phyloP scores from a whole-genome alignment of 768 basidiomycete genomes.

The Podaxis pistillaris region DNA sequence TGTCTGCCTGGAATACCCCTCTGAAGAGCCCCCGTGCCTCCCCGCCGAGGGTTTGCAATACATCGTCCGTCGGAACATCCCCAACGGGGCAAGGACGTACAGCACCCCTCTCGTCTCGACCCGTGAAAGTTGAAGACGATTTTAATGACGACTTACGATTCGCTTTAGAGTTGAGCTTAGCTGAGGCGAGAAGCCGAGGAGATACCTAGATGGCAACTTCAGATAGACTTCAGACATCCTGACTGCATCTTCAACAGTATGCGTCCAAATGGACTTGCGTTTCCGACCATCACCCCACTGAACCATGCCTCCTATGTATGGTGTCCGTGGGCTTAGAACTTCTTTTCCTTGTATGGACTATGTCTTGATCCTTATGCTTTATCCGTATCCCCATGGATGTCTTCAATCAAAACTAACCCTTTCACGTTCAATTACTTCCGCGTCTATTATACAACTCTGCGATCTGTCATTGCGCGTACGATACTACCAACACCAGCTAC shows the following conservation, averaged over 20 bases:
- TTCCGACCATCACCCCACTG: not conserved
- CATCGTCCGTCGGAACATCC: conserved; percentile 6
- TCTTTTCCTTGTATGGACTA: not conserved
- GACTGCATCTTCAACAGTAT: conserved; percentile 2
- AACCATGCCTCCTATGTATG: not conserved
- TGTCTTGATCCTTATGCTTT: too few relatives aligned
- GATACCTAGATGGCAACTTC: conserved; percentile 13
- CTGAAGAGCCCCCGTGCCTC: conserved; percentile 23
- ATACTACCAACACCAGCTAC: conserved; percentile 94
- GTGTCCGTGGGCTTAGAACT: not conserved
- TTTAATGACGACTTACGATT: conserved; percentile 65
- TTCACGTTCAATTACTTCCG: not conserved
- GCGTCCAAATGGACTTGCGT: not conserved
- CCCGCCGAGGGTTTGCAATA: not conserved
- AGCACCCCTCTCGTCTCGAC: not conserved
- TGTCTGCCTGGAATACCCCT: conserved; percentile 41
- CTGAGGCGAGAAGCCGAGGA: conserved; percentile 52
- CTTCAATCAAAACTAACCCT: conserved; percentile 1
- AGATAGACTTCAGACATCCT: not conserved
- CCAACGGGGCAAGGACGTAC: not conserved
- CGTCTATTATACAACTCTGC: conserved; percentile 42
- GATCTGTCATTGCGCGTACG: conserved; percentile 73
- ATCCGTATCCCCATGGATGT: too few relatives aligned
- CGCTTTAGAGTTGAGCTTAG: conserved; percentile 70
- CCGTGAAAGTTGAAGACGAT: conserved; percentile 25